phyloP scores from a whole-genome alignment of 331 rosid species.

The Arachis monticola region DNA sequence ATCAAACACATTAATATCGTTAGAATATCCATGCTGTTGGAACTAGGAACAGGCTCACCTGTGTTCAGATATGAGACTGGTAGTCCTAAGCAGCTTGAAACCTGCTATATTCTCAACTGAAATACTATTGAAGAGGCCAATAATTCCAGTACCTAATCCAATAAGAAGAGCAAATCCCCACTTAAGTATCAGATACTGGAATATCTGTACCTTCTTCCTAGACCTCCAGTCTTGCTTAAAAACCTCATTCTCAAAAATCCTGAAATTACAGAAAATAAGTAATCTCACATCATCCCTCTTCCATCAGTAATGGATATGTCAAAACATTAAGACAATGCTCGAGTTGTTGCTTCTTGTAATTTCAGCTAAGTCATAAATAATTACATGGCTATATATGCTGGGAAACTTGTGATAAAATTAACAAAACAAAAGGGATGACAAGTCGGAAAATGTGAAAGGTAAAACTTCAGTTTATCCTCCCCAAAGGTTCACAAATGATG shows the following conservation, averaged over 20 bases:
- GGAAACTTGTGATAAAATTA: not conserved
- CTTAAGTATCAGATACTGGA: constrained; percentile 56
- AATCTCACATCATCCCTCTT: constrained; percentile 30
- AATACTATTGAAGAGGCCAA: constrained; percentile 55
- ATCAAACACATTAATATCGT: not conserved
- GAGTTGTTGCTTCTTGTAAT: constrained; percentile 15
- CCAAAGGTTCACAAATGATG: not conserved
- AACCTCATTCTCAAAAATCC: constrained; percentile 60
- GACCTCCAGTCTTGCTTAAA: constrained; percentile 67
- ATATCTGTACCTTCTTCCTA: constrained; percentile 51
- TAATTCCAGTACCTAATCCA: constrained; percentile 60
- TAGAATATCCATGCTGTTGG: not conserved
- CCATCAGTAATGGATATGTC: constrained; percentile 11
- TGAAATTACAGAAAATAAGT: constrained; percentile 46
- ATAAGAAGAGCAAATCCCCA: constrained; percentile 67
- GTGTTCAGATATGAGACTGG: constrained; percentile 46
- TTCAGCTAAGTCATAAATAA: constrained; percentile 1
- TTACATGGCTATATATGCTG: not conserved
- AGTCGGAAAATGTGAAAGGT: not conserved
- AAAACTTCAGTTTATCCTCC: too few relatives aligned
- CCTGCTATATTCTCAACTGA: constrained; percentile 65
- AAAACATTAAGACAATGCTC: constrained; percentile 3
- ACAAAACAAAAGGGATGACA: not conserved
- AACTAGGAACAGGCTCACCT: constrained; percentile 43
- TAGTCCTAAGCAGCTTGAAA: constrained; percentile 49